These are phyloP conservation scores for Linum lewisii DNA, from an alignment of 345 rosid genomes.

Conservation along the genomic window DNA sequence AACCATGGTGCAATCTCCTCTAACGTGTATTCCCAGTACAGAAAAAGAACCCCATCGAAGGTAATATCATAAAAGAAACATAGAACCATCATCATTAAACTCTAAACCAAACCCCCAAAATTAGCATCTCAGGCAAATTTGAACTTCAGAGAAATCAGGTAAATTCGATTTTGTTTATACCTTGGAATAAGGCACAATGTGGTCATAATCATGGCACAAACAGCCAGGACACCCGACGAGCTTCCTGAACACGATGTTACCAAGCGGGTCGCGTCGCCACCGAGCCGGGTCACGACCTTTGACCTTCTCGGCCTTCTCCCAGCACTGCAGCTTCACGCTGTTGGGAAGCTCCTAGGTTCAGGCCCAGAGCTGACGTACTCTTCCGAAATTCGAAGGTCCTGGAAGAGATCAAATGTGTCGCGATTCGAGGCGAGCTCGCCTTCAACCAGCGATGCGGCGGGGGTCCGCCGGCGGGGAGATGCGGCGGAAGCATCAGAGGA, in stretches of 20 bases:
- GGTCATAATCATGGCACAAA: conserved; percentile 94
- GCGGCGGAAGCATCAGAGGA: conserved; percentile 8
- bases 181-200: conserved; percentile 90
- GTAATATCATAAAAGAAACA: too few species aligned
- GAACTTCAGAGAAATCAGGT: too few species aligned
- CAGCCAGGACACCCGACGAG: conserved; percentile 95
- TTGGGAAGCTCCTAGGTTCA: conserved; percentile 76
- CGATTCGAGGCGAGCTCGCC: conserved; percentile 26
- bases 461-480: conserved; percentile 21
- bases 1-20: too few species aligned
- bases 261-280: conserved; percentile 79
- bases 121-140: background rate
- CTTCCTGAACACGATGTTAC: conserved; percentile 78
- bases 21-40: too few species aligned
- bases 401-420: conserved; percentile 25
- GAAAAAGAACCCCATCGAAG: too few species aligned
- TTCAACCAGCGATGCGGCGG: conserved; percentile 45
- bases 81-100: too few species aligned
- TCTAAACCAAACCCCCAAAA: background rate
- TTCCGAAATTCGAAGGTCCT: conserved; percentile 28
- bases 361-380: conserved; percentile 29
- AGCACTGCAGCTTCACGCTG: conserved; percentile 87
- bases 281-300: conserved; percentile 78
- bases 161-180: conserved; percentile 21
- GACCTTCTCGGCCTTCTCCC: conserved; percentile 88